Conservation (phyloP, 2,329 filamentous ascomycete species). For the Curvularia sp. region DNA sequence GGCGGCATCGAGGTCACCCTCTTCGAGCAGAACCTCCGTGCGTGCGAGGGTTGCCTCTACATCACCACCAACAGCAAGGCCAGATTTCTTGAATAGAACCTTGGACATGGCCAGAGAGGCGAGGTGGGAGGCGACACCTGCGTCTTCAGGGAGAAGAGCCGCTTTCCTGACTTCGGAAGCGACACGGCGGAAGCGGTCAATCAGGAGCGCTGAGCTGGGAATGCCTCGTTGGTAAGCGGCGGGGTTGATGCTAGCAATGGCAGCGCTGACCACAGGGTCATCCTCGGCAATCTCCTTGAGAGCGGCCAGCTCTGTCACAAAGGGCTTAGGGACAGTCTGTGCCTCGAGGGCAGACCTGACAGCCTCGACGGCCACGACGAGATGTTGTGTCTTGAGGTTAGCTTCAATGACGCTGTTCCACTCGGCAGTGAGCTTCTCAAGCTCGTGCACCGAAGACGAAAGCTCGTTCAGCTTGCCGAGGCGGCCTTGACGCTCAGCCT, state of each 20-base stretch:
- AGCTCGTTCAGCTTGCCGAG: constrained; percentile 86
- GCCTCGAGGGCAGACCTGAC: constrained; percentile 84
- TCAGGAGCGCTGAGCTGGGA: constrained; percentile 80
- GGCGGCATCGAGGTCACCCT: constrained; percentile 89
- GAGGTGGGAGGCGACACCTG: constrained; percentile 91
- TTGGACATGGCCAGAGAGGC: constrained; percentile 90
- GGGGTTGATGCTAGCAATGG: constrained; percentile 96
- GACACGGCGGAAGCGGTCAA: constrained; percentile 95
- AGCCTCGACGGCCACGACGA: constrained; percentile 93
- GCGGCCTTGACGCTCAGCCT: constrained; percentile 84
- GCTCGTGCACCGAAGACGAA: constrained; percentile 75
- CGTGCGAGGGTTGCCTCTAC: constrained; percentile 92
- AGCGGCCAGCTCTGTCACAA: constrained; percentile 90
- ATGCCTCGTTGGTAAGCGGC: constrained; percentile 91
- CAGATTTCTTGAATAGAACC: constrained; percentile 90
- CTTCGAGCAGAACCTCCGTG: constrained; percentile 88
- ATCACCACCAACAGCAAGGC: constrained; percentile 78
- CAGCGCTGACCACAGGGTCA: constrained; percentile 86
- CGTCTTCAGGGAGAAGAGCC: constrained; percentile 87
- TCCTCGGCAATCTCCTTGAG: constrained; percentile 89
- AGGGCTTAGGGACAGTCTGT: constrained; percentile 76
- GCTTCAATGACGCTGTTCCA: constrained; percentile 91
- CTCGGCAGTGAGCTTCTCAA: constrained; percentile 84
- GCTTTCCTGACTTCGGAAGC: constrained; percentile 94
- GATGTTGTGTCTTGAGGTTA: constrained; percentile 92